Conservation (phyloP, 2,329 filamentous ascomycete genomes). For the Cladosporium colombiae region DNA sequence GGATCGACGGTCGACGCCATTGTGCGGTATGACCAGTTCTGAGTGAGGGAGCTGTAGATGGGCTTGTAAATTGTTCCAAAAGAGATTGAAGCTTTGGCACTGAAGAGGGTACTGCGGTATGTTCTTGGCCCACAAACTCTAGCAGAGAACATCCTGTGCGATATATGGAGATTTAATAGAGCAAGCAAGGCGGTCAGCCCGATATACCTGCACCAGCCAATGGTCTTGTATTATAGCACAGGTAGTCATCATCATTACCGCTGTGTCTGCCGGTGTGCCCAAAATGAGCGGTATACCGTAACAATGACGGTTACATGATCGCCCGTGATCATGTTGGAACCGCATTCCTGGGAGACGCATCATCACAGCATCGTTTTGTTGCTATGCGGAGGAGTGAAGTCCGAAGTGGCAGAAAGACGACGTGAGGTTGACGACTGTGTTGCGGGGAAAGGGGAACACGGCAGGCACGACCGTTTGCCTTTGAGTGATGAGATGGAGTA, state of each 20-base stretch:
- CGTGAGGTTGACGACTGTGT: background rate
- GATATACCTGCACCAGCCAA: background rate
- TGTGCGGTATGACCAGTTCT: background rate
- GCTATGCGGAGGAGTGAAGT: background rate
- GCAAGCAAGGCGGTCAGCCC: background rate
- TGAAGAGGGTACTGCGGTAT: background rate
- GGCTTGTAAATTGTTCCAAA: background rate
- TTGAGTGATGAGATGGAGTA: background rate
- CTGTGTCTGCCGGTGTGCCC: background rate
- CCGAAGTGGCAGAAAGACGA: background rate
- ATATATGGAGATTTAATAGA: background rate
- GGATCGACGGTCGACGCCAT: conserved; percentile 27
- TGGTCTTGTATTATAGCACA: background rate
- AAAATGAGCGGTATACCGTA: background rate
- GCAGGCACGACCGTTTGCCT: background rate
- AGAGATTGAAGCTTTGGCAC: background rate
- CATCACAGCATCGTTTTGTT: background rate
- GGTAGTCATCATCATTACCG: background rate
- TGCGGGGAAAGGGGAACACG: background rate
- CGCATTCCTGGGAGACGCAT: background rate
- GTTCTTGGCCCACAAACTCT: background rate
- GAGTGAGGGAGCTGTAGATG: background rate
- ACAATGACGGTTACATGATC: conserved; percentile 1
- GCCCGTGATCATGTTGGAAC: background rate
- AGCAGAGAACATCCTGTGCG: background rate